phyloP scores from a whole-genome alignment of 1,139 yeast species.

The Lodderomyces parapsilosis region DNA sequence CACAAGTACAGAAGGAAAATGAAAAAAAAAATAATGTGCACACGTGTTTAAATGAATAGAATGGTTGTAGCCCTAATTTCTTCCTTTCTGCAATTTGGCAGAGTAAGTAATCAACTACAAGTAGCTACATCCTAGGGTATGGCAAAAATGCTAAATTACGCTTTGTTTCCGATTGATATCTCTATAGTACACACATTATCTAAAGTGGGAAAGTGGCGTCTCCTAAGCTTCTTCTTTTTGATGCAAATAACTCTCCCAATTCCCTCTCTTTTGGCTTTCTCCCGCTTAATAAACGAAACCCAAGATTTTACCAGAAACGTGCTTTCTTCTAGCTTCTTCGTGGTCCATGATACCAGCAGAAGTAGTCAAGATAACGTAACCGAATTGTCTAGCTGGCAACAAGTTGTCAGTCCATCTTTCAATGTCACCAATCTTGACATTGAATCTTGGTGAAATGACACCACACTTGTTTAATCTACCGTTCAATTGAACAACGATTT shows the following conservation, averaged over 20 bases:
- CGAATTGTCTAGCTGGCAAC: constrained; percentile 98
- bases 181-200: background rate
- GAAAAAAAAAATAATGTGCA: background rate
- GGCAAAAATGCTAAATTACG: background rate
- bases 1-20: background rate
- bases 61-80: constrained; percentile 1
- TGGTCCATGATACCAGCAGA: constrained; percentile 99
- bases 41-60: no score
- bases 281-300: constrained; percentile 82
- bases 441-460: constrained; percentile 97
- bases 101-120: no score
- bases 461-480: constrained; percentile 99
- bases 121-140: background rate
- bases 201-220: no score
- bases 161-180: background rate
- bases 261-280: background rate
- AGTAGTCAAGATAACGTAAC: constrained; percentile 94
- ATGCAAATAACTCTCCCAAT: no score
- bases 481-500: constrained; percentile 93
- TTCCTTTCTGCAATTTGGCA: no score
- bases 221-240: no score
- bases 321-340: constrained; percentile 99
- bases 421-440: constrained; percentile 87
- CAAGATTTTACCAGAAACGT: constrained; percentile 96
- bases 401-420: constrained; percentile 98